Evolutionary conservation across 148 eudicot species (phyloP).

Genomic region (Tetragonia tetragonoides): DNA sequence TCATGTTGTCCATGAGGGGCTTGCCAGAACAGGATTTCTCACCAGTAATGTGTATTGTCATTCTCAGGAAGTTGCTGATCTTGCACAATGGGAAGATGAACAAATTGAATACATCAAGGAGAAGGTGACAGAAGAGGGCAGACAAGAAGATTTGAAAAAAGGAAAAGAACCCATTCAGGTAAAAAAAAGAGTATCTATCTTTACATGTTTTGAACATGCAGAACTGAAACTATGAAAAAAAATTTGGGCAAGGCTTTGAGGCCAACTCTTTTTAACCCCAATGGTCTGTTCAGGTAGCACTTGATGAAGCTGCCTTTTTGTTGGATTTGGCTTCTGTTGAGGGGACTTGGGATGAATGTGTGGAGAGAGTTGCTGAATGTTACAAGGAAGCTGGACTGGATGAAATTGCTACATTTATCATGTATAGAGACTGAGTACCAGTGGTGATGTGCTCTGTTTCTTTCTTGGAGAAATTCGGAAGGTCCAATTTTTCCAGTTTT

Average conservation of each 20-base stretch:
- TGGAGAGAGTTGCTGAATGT: conserved; percentile 77
- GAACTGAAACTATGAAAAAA: not conserved
- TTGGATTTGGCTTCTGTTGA: conserved; percentile 91
- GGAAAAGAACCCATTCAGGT: conserved; percentile 96
- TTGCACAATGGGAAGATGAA: conserved; percentile 98
- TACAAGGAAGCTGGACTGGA: conserved; percentile 69
- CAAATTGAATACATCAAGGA: conserved; percentile 89
- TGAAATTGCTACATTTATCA: conserved; percentile 75
- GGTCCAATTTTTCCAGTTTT: not conserved
- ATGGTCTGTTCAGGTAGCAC: conserved; percentile 49
- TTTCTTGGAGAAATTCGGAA: not conserved
- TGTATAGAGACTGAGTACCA: conserved; percentile 55
- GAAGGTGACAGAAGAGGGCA: conserved; percentile 86
- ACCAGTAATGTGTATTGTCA: not conserved
- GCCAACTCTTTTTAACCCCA: not conserved
- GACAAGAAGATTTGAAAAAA: conserved; percentile 79
- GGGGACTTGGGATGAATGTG: conserved; percentile 77
- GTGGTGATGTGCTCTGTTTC: conserved; percentile 13
- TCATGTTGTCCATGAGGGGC: not conserved
- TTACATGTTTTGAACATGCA: too few species aligned
- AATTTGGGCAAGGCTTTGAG: conserved; percentile 3
- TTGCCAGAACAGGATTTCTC: not conserved
- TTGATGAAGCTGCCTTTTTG: conserved; percentile 96
- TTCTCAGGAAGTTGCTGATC: conserved; percentile 79
- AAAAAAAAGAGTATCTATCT: not conserved